Conservation (phyloP, 257 asterid genomes). For the Forsythia suspensa region DNA sequence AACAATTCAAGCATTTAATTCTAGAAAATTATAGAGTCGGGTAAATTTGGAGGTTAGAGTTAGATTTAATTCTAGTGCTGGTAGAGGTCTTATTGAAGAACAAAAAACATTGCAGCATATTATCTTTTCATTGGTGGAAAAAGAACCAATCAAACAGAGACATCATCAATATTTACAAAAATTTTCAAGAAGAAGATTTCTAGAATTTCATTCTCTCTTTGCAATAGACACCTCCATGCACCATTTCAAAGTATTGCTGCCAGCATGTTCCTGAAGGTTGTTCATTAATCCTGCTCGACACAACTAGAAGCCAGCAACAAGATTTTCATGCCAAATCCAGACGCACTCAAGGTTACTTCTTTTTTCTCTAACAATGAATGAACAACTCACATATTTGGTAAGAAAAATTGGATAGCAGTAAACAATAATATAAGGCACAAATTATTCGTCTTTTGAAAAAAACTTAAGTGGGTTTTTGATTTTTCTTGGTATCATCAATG, state of each 20-base stretch:
- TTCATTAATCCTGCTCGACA: slow-evolving; percentile 54
- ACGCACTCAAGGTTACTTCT: slow-evolving; percentile 31
- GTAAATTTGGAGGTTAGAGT: slow-evolving; percentile 78
- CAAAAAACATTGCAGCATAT: slow-evolving; percentile 54
- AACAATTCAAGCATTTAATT: no score
- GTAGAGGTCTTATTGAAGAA: slow-evolving; percentile 60
- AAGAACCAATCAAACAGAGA: slow-evolving; percentile 34
- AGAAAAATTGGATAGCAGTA: no score
- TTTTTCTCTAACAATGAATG: no score
- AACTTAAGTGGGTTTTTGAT: not conserved
- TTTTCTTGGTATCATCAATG: not conserved
- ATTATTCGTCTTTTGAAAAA: no score
- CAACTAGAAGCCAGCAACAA: slow-evolving; percentile 14
- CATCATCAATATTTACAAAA: slow-evolving; percentile 18
- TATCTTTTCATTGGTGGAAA: slow-evolving; percentile 58
- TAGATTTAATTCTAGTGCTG: slow-evolving; percentile 51
- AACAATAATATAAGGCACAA: not conserved
- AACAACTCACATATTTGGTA: no score
- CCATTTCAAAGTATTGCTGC: slow-evolving; percentile 50
- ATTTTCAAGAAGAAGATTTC: slow-evolving; percentile 19
- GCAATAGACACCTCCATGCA: slow-evolving; percentile 36
- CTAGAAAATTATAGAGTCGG: slow-evolving; percentile 22
- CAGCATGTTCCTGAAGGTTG: slow-evolving; percentile 60
- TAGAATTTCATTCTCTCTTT: slow-evolving; percentile 16
- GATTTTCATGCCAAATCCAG: slow-evolving; percentile 28